These are phyloP conservation scores for Buxus sempervirens DNA, from an alignment of 164 flowering plant species.

Conservation along the genomic window DNA sequence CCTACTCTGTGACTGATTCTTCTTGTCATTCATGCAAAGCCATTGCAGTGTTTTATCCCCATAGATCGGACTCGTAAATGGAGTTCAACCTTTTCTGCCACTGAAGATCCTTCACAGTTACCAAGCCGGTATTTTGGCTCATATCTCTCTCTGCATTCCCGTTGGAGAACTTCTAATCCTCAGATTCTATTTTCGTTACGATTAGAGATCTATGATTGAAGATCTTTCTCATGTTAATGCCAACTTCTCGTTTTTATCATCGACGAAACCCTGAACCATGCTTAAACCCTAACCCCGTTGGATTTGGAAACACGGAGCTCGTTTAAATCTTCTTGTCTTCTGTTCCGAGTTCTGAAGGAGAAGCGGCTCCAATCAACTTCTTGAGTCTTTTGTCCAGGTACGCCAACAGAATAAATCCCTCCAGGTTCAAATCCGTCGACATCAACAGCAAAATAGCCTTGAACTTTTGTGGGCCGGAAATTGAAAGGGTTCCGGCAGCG, in stretches of 20 bases:
- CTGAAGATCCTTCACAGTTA: not conserved
- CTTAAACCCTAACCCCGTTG: too few species aligned
- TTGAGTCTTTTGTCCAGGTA: slow-evolving; percentile 48
- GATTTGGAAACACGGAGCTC: too few species aligned
- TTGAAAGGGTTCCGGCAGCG: slow-evolving; percentile 48
- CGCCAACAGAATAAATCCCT: slow-evolving; percentile 37
- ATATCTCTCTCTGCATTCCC: not conserved
- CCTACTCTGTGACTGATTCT: too few species aligned
- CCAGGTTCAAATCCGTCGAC: slow-evolving; percentile 52
- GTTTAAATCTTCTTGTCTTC: not conserved
- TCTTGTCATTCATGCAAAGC: too few species aligned
- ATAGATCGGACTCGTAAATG: too few species aligned
- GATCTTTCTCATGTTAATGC: too few species aligned
- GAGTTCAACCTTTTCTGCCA: too few species aligned
- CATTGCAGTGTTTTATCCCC: not conserved
- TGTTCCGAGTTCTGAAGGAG: not conserved
- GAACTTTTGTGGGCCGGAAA: slow-evolving; percentile 39
- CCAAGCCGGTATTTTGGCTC: too few species aligned
- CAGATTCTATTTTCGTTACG: too few species aligned
- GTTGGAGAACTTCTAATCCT: not conserved
- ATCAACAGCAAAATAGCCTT: slow-evolving; percentile 53
- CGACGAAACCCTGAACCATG: too few species aligned
- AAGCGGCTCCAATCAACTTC: slow-evolving; percentile 31
- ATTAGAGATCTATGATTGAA: too few species aligned
- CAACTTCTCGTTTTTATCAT: too few species aligned